Evolutionary conservation across 140 eudicot species (phyloP).

Genomic region (Bidens hawaiensis): DNA sequence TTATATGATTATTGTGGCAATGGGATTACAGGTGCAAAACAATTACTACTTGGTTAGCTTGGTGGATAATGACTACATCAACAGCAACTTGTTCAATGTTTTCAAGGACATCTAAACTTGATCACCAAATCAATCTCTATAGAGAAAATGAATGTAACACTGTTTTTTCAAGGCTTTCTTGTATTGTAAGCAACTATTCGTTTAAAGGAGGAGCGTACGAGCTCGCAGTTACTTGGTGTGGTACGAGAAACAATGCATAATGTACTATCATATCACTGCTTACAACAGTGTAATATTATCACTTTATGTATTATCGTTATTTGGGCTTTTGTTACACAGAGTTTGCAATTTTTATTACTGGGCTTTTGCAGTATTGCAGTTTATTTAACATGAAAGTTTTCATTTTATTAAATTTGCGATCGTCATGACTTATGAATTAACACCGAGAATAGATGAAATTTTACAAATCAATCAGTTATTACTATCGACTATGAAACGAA

Average conservation of each 20-base stretch:
- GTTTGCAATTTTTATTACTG: too few relatives aligned
- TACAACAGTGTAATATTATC: constrained; percentile 11
- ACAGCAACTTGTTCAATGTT: constrained; percentile 66
- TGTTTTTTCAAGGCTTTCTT: background rate
- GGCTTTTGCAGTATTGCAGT: too few relatives aligned
- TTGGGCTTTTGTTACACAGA: background rate
- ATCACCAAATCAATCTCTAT: constrained; percentile 6
- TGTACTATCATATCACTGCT: constrained; percentile 18
- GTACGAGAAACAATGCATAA: constrained; percentile 22
- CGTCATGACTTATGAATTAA: too few relatives aligned
- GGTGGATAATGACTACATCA: constrained; percentile 89
- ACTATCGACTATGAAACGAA: too few relatives aligned
- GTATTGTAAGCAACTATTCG: constrained; percentile 20
- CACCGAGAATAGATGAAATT: too few relatives aligned
- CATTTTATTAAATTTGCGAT: too few relatives aligned
- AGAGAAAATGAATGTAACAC: constrained; percentile 15
- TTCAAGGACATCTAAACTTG: constrained; percentile 44
- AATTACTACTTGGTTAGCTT: constrained; percentile 85
- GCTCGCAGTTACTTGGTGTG: constrained; percentile 8
- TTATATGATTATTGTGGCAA: background rate
- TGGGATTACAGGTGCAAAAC: constrained; percentile 59
- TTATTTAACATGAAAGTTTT: too few relatives aligned
- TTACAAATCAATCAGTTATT: too few relatives aligned
- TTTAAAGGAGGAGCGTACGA: constrained; percentile 19
- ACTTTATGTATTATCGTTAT: constrained; percentile 3